Conservation (phyloP, 345 rosid species). For the Bretschneidera sinensis region DNA sequence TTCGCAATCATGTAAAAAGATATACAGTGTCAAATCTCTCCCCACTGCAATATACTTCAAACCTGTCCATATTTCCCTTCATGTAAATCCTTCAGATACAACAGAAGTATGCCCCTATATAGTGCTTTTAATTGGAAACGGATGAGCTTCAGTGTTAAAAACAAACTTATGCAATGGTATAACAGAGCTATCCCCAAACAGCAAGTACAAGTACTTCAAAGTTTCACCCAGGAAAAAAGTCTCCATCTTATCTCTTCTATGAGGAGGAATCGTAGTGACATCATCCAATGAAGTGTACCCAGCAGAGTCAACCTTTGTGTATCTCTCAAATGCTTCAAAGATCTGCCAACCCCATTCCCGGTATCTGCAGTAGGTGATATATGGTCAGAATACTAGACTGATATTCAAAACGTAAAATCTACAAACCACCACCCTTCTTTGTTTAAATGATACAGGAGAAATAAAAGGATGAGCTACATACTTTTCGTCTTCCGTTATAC, state of each 20-base stretch:
- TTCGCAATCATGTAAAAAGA: not conserved
- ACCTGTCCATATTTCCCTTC: slow-evolving; percentile 7
- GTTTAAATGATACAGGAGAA: slow-evolving; percentile 10
- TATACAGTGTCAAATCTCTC: not conserved
- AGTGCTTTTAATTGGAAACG: slow-evolving; percentile 55
- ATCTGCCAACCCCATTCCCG: slow-evolving; percentile 98
- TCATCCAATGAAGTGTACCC: slow-evolving; percentile 84
- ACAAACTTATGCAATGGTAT: slow-evolving; percentile 80
- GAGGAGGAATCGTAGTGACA: slow-evolving; percentile 82
- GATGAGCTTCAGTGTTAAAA: slow-evolving; percentile 95
- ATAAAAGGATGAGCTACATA: slow-evolving; percentile 29
- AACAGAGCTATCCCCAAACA: slow-evolving; percentile 69
- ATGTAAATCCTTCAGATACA: slow-evolving; percentile 6
- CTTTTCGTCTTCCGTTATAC: slow-evolving; percentile 81
- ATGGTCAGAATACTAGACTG: not conserved
- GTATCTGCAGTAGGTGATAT: slow-evolving; percentile 45
- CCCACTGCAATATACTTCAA: not conserved
- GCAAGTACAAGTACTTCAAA: slow-evolving; percentile 80
- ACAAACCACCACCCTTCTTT: not conserved
- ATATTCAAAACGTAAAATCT: not conserved
- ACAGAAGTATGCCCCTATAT: slow-evolving; percentile 16
- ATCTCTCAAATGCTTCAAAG: slow-evolving; percentile 84
- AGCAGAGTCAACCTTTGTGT: slow-evolving; percentile 74
- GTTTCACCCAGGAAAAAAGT: slow-evolving; percentile 93
- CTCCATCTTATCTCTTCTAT: slow-evolving; percentile 86